Percentiles rank a stretch among this genome's conserved stretches.
Evolutionary conservation across 345 rosid genomes (phyloP).

Genomic region (Trapa bicornis): DNA sequence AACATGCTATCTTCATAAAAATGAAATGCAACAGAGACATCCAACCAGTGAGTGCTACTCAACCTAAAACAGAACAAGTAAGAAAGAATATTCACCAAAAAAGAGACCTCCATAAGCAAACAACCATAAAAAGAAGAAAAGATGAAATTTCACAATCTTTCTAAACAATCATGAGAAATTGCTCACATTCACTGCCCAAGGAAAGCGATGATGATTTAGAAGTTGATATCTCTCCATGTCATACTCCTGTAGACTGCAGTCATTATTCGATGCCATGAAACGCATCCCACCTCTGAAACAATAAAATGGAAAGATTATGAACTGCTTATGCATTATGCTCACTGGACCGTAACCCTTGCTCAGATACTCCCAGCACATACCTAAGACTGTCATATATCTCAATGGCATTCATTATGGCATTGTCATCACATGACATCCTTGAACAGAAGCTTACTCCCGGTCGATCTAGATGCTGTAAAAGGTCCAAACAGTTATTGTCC

Average conservation of each 20-base stretch:
- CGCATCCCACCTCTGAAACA: slow-evolving; percentile 42
- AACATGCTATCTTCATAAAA: neutral
- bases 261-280: slow-evolving; percentile 48
- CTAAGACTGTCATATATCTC: slow-evolving; percentile 48
- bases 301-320: neutral
- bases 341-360: neutral
- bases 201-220: slow-evolving; percentile 29
- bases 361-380: slow-evolving; percentile 12
- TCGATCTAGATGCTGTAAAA: slow-evolving; percentile 33
- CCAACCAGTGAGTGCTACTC: neutral
- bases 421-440: slow-evolving; percentile 42
- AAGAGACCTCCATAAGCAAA: neutral
- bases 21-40: neutral
- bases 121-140: neutral
- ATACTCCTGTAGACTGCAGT: slow-evolving; percentile 35
- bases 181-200: slow-evolving; percentile 62
- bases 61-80: neutral
- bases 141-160: neutral
- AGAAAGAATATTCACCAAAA: neutral
- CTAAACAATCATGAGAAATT: neutral
- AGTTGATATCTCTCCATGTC: slow-evolving; percentile 45
- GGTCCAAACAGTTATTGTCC: neutral
- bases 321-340: neutral
- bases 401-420: slow-evolving; percentile 49
- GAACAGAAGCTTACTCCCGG: slow-evolving; percentile 47